Conservation (phyloP, 768 basidiomycete species). For the Mycena latifolia region DNA sequence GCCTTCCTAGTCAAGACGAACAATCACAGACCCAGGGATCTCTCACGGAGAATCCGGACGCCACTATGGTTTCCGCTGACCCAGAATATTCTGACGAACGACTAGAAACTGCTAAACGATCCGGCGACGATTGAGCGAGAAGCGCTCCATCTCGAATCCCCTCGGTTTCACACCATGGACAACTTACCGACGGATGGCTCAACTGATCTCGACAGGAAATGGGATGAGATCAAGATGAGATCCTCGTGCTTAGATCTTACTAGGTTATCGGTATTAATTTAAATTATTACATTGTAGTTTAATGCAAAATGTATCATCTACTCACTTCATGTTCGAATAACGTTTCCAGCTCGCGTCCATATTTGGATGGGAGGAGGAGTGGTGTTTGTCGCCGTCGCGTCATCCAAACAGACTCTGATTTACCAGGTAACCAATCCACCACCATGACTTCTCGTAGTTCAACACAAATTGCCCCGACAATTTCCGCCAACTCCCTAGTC, state of each 20-base stretch:
- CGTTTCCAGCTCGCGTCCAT: neutral
- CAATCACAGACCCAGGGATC: neutral
- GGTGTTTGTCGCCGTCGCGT: conserved; percentile 9
- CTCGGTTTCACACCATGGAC: too few relatives aligned
- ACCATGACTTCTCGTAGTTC: conserved; percentile 50
- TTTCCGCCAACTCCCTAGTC: conserved; percentile 41
- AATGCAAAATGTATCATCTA: conserved; percentile 20
- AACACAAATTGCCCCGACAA: conserved; percentile 43
- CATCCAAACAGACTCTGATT: neutral
- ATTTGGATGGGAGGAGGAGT: neutral
- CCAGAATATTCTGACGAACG: too few relatives aligned
- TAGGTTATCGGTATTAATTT: conserved; percentile 19
- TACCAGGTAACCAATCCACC: too few relatives aligned
- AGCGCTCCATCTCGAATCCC: neutral
- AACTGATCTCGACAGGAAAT: too few relatives aligned
- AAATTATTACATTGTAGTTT: conserved; percentile 21
- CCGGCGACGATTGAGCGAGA: neutral
- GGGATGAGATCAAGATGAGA: too few relatives aligned
- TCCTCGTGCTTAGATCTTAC: too few relatives aligned
- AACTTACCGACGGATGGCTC: too few relatives aligned
- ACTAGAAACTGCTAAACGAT: neutral
- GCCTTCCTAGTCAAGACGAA: neutral
- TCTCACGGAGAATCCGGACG: neutral
- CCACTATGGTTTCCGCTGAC: neutral
- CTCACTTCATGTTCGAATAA: neutral